Base-by-base conservation (phyloP, 169 alveolate genomes). In the Pseudocohnilembus persalinus region DNA sequence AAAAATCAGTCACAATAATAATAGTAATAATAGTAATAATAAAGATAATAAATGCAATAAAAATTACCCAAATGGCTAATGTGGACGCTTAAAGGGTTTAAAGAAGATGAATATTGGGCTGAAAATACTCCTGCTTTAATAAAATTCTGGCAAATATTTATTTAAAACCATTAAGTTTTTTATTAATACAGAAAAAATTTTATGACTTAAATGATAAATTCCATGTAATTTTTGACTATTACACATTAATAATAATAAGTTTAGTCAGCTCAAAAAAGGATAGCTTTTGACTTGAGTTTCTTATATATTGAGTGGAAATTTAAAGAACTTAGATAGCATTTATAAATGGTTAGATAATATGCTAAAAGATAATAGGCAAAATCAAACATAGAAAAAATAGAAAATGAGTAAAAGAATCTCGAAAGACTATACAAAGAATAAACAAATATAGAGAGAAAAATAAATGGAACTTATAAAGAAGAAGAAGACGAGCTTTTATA, bases 211-310 rank as follows among this genome's bases (percentile, higher is more conserved):
- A 79, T 79, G 63, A 79, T 79, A 0, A 79, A 79, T 20, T 79
- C 84, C 28, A 79, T 31, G 29, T 29, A 79, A 79, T 79, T 49
- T 27, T 35, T 79, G n/a, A 35, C 49, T 0, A 79, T 79, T 27
- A 28, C 34, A n/a, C 29, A 68, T 0, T 35, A 68, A 16, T n/a
- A 64, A 49, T 11, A 49, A 26, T 16, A 16, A 24, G 27, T 27
- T 0, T 31, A 25, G 25, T 33, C 73, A 29, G 20, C 31, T 26
- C 26, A 77, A 25, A 32, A 34, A 34, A 79, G 30, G 30, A 79
- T 79, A 20, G 74, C 84, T 49, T 79, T 74, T 74, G 84, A 79
- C 49, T 79, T 79, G 20, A 49, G 65, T 49, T 79, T 79, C 84
- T 49, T 79, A 0, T 79, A 29, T 29, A 63, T 79, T 31, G 84